phyloP scores from a whole-genome alignment of 1,284 basidiomycete genomes.

The Fomitopsis betulina region DNA sequence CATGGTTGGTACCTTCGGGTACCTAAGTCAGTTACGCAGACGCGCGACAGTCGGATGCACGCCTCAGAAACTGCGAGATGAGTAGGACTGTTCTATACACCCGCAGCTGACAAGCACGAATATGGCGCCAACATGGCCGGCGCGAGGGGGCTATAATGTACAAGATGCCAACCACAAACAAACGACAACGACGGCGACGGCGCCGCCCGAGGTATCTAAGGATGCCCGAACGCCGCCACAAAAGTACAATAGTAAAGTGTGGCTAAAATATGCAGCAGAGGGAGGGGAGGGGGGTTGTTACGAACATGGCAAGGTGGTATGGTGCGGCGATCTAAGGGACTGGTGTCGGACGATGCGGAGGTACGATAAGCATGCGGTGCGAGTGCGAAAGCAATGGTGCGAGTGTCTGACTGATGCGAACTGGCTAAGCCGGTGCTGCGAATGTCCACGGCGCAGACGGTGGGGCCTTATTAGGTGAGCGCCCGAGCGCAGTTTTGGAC shows the following conservation, averaged over 20 bases:
- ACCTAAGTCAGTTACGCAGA: too few relatives aligned
- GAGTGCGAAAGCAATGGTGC: constrained; percentile 6
- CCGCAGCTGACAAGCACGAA: background rate
- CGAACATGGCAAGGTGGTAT: background rate
- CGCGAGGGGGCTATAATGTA: constrained; percentile 19
- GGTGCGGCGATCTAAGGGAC: constrained; percentile 4
- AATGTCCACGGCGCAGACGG: background rate
- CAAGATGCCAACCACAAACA: constrained; percentile 9
- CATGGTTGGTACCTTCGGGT: too few relatives aligned
- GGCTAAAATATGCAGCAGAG: constrained; percentile 13
- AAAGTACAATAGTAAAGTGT: constrained; percentile 7
- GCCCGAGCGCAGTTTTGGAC: constrained; percentile 3
- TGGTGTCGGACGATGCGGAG: background rate
- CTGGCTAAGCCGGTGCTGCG: background rate
- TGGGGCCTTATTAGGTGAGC: background rate
- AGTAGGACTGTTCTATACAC: background rate
- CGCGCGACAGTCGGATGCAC: background rate
- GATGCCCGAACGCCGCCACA: background rate
- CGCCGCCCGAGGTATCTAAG: constrained; percentile 1
- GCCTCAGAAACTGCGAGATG: background rate
- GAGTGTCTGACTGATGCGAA: constrained; percentile 4
- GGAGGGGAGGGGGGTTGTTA: background rate
- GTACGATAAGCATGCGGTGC: background rate
- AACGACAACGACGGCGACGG: constrained; percentile 5
- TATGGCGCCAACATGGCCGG: constrained; percentile 4